Evolutionary conservation across 208 protist species (phyloP).

Genomic region (Lotmaria passim): DNA sequence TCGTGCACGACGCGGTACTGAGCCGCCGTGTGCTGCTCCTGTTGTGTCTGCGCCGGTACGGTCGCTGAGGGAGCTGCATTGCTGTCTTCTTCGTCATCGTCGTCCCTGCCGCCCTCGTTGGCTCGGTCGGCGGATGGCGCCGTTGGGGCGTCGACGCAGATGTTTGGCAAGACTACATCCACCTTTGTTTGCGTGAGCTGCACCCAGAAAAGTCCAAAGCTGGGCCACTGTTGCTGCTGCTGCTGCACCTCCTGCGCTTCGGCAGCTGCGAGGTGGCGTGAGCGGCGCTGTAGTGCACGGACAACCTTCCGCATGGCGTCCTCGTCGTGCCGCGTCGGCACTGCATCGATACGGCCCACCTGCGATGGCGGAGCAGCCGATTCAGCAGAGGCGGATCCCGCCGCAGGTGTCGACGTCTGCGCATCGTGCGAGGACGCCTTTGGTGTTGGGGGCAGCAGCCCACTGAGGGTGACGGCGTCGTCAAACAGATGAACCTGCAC

Average conservation of each 20-base stretch:
- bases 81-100: background rate
- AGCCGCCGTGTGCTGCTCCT: conserved; percentile 28
- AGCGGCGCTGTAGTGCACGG: conserved; percentile 52
- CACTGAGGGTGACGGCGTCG: conserved; percentile 32
- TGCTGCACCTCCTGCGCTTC: background rate
- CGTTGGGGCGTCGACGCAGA: background rate
- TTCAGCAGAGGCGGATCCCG: background rate
- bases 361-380: background rate
- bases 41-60: background rate
- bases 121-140: too few relatives aligned
- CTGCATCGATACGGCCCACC: conserved; percentile 41
- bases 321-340: conserved; percentile 73
- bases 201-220: conserved; percentile 66
- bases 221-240: conserved; percentile 9
- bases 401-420: background rate
- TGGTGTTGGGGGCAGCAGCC: conserved; percentile 10
- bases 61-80: background rate
- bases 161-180: conserved; percentile 41
- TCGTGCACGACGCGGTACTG: conserved; percentile 49
- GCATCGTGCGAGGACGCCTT: conserved; percentile 1
- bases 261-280: conserved; percentile 3
- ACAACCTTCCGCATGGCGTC: conserved; percentile 79
- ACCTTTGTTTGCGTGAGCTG: conserved; percentile 67
- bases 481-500: conserved; percentile 70
- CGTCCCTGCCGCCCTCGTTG: background rate